Evolutionary conservation across 768 basidiomycete species (phyloP), one percentile per base, ranked within the genome.

Genomic region (Termitomyces eurrhizus): DNA sequence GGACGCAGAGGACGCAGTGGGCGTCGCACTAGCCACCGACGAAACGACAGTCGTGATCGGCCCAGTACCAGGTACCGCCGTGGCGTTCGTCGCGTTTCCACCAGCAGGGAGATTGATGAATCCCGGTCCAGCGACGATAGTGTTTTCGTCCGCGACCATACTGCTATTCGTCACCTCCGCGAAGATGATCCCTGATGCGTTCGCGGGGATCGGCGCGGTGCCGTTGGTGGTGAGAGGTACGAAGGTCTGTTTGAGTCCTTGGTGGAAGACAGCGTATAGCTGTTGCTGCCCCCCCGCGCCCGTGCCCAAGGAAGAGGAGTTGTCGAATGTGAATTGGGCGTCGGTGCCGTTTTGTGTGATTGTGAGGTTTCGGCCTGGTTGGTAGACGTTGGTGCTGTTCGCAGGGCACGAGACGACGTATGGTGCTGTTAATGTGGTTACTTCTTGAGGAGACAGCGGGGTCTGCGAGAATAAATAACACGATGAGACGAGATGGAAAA

Each of bases 381-480:
- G 75, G 66, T 78, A 75, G 13, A 68, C 76, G 18, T 80, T 72
- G 32, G 75, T 64, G 0, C 78, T 74, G 72, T 83, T 84, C 2
- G 67, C 39, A 1, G 84, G 84, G 70, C 83, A 85, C 0, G 70
- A 68, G 26, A 66, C 71, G 68, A 84, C 77, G 69, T 82, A 82
- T 2, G 69, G 67, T 4, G 73, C 66, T 8, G 67, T 65, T 14
- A 74, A 46, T 3, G 77, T 72, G 49, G 61, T 65, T 8, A 72
- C 68, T 62, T 70, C 44, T 42, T 55, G 55, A 1, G 64, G 60
- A 8, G 56, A 52, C 21, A 68, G 45, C 12, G 66, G 66, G 18
- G 58, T 61, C 67, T 69, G 21, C 57, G 69, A 67, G 51, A 12
- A 2, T 1, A 52, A 12, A 2, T 1, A 42, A 18, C n/a, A 1